A percentile compares a stretch with the other conserved stretches of the same genome.
Conservation (phyloP, 2,329 filamentous ascomycete genomes). For the Alternaria solani region DNA sequence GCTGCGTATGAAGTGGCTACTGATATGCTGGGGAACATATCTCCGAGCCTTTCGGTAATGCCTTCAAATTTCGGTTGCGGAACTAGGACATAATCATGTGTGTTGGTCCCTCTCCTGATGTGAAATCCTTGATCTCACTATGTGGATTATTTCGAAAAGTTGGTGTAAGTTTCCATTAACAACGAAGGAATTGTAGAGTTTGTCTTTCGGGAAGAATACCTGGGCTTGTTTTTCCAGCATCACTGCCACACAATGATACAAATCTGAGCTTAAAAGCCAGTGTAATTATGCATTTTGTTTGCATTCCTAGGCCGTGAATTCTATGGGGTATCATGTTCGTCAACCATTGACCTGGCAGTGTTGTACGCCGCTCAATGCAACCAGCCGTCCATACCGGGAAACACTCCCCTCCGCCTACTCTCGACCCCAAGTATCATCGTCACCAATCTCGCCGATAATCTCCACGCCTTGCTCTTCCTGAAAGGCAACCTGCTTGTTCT, state of each 20-base stretch:
- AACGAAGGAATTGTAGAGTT: not conserved
- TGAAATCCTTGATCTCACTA: not conserved
- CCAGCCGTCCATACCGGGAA: not conserved
- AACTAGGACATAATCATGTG: not conserved
- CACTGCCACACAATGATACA: not conserved
- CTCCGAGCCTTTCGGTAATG: not conserved
- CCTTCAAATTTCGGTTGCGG: not conserved
- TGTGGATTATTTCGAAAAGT: not conserved
- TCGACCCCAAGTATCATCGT: conserved; percentile 40
- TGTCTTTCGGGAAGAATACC: not conserved
- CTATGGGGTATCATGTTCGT: conserved; percentile 11
- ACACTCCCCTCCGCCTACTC: conserved; percentile 4
- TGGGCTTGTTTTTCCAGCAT: not conserved
- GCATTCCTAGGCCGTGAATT: not conserved
- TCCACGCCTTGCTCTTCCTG: conserved; percentile 41
- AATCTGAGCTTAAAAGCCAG: not conserved
- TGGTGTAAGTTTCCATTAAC: not conserved
- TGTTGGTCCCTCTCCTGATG: not conserved
- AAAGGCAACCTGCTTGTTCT: conserved; percentile 38
- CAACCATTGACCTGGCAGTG: not conserved
- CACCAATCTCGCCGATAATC: conserved; percentile 38
- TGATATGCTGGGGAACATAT: not conserved
- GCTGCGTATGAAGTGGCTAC: not conserved
- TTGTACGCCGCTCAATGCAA: not conserved
- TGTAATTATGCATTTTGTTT: not conserved